Evolutionary conservation across 768 basidiomycete genomes (phyloP), one percentile per base, ranked within the genome.

Genomic region (Hydnum rufescens): DNA sequence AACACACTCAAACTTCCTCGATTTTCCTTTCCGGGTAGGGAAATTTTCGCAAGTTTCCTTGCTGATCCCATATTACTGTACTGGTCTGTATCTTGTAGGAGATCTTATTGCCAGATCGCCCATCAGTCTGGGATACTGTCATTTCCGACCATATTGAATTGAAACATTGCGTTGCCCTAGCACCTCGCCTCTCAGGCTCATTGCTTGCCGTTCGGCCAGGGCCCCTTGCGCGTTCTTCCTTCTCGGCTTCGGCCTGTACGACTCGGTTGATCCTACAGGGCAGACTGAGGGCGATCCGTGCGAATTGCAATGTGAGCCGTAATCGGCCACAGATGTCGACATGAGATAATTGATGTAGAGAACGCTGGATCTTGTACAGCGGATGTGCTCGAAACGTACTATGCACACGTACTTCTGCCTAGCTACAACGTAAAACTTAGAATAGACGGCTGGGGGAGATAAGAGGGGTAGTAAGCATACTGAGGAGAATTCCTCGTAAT

Each of bases 341-440:
- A 60, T 84, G 87, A 8, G 80, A 76, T 25, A 88, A 71, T 49
- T 76, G 71, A 25, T 79, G 75, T 55, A 90, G 79, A 3, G 76
- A 74, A 57, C 77, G 75, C 59, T 87, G 86, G 22, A 87, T 72
- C 60, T 89, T 85, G 56, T 87, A 73, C n/a, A 87, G 73, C 78
- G 75, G n/a, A 73, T 68, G 53, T 87, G 71, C 59, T 85, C 78
- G 22, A 75, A 65, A 61, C 82, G 78, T 5, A 90, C 71, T 2
- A 82, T 74, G 54, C 78, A 71, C 18, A 87, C 70, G 62, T 84
- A 86, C 26, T 79, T 78, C 29, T 80, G 77, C 55, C 83, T 59
- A 44, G 54, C 62, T 62, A 53, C n/a, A 47, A 28, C 13, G 44
- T 47, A 8, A 39, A 8, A 39, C 8, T 39, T 8, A 39, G 19